Evolutionary conservation across 2,329 filamentous ascomycete genomes (phyloP).

Genomic region (Colletotrichum shisoi): DNA sequence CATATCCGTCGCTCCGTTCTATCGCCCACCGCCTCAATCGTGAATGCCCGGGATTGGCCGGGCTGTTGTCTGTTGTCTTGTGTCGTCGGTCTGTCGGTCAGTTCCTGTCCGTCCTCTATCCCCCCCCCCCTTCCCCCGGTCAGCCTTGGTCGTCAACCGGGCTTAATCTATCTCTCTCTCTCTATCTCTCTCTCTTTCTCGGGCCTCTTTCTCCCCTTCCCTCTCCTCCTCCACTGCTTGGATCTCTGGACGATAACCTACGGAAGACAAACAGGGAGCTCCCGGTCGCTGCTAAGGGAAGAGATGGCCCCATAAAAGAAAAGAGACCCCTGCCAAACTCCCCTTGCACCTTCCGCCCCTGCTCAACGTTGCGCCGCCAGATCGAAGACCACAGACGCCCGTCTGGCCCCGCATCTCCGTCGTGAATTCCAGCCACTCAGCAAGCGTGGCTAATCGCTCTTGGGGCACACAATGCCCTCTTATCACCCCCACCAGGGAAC

Average conservation of each 20-base stretch:
- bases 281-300: not conserved
- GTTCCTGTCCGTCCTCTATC: not conserved
- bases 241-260: too few species aligned
- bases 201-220: constrained; percentile 3
- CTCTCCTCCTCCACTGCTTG: not conserved
- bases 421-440: constrained; percentile 19
- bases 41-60: not conserved
- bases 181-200: not conserved
- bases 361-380: constrained; percentile 25
- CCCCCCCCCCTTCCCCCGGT: not conserved
- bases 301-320: not conserved
- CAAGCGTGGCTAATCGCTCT: not conserved
- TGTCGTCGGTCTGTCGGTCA: constrained; percentile 7
- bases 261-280: too few species aligned
- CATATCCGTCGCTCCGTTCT: too few species aligned
- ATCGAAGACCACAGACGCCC: constrained; percentile 37
- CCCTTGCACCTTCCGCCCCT: not conserved
- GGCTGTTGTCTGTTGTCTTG: not conserved
- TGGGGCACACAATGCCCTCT: constrained; percentile 16
- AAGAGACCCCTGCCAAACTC: too few species aligned
- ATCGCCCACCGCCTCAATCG: too few species aligned
- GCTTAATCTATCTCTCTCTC: not conserved
- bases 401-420: constrained; percentile 26
- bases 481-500: constrained; percentile 38
- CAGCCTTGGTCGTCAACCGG: not conserved